phyloP scores from a whole-genome alignment of 2,329 filamentous ascomycete species.

The Fusarium sororula region DNA sequence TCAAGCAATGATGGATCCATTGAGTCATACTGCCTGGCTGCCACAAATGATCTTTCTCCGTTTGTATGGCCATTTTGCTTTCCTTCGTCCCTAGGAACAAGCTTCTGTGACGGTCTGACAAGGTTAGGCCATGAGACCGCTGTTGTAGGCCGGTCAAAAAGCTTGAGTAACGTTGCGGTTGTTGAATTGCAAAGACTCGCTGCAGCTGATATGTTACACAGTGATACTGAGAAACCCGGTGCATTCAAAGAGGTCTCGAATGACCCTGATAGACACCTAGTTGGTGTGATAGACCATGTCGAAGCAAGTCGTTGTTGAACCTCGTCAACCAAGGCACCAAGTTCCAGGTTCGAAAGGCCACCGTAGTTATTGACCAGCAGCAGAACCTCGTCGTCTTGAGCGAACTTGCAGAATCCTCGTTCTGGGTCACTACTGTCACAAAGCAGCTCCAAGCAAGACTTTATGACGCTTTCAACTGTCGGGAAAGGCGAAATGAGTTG shows the following conservation, averaged over 20 bases:
- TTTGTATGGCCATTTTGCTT: background rate
- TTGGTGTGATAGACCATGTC: background rate
- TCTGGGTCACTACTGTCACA: background rate
- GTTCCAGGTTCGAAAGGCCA: background rate
- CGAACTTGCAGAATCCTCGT: background rate
- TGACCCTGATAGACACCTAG: background rate
- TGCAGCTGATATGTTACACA: background rate
- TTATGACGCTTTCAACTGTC: background rate
- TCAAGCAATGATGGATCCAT: background rate
- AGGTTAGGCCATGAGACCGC: background rate
- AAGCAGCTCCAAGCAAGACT: background rate
- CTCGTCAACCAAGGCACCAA: accelerated
- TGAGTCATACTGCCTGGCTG: accelerated
- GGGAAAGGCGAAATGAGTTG: background rate
- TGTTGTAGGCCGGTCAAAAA: background rate
- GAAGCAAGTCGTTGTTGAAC: background rate
- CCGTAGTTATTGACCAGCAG: background rate
- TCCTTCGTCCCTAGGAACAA: accelerated
- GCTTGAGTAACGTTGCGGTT: background rate
- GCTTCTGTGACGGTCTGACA: background rate
- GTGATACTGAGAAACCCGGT: background rate
- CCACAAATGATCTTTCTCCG: accelerated
- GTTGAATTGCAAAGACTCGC: background rate
- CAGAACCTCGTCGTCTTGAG: background rate
- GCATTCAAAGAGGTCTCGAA: background rate